Conservation (phyloP, 192 early-diverging fungal species). For the Phlyctochytrium arcticum region DNA sequence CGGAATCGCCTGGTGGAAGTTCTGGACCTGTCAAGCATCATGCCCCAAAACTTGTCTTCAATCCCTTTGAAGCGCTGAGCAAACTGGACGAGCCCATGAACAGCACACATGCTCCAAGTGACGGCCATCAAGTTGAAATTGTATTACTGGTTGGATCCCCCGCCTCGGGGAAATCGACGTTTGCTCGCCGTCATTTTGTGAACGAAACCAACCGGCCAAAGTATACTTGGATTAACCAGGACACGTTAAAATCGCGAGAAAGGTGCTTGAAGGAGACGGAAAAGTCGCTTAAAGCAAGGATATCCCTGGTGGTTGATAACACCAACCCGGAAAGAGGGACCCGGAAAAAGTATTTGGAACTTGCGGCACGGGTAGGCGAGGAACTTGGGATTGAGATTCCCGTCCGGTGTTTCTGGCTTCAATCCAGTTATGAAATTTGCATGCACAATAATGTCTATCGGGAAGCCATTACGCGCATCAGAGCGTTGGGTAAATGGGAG, state of each 20-base stretch:
- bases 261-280: constrained; percentile 64
- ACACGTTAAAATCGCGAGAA: constrained; percentile 70
- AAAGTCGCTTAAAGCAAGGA: constrained; percentile 46
- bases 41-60: constrained; percentile 11
- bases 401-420: constrained; percentile 62
- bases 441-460: constrained; percentile 80
- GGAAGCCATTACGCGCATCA: background rate
- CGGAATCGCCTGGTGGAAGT: background rate
- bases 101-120: background rate
- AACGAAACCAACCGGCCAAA: too few relatives aligned
- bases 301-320: constrained; percentile 76
- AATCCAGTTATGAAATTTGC: constrained; percentile 49
- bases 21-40: constrained; percentile 1
- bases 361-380: constrained; percentile 46
- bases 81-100: background rate
- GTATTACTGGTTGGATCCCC: constrained; percentile 79
- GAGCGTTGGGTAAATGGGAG: background rate
- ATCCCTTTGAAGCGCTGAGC: constrained; percentile 3
- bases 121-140: constrained; percentile 43
- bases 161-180: constrained; percentile 79
- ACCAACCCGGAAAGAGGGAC: constrained; percentile 70
- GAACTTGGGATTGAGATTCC: constrained; percentile 32
- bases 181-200: constrained; percentile 59
- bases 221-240: constrained; percentile 81
- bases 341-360: constrained; percentile 58